A percentile compares a stretch with the other conserved stretches of the same genome.
These are phyloP conservation scores for Metschnikowia gruessii DNA, from an alignment of 805 yeast species.

Conservation along the genomic window DNA sequence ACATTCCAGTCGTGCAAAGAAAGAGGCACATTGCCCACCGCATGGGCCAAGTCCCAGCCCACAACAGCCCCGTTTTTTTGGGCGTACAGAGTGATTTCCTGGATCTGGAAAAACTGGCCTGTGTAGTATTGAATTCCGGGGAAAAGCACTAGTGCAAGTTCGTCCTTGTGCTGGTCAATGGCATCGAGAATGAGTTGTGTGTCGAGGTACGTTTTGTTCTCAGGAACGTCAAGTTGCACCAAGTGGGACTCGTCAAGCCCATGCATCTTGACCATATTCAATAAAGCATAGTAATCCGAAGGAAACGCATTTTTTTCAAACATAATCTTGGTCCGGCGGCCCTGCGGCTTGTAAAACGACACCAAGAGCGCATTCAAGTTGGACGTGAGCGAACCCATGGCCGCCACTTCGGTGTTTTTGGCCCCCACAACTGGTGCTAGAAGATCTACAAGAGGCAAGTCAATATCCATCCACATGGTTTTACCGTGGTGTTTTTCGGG, in stretches of 20 bases:
- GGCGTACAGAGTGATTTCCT: constrained; percentile 61
- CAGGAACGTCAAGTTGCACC: constrained; percentile 61
- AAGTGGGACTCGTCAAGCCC: constrained; percentile 52
- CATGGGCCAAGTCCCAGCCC: constrained; percentile 97
- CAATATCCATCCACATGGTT: constrained; percentile 82
- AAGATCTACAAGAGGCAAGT: constrained; percentile 67
- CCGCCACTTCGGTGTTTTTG: constrained; percentile 69
- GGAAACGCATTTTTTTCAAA: constrained; percentile 91
- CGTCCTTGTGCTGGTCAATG: constrained; percentile 55
- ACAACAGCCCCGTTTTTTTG: constrained; percentile 52
- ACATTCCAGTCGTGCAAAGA: constrained; percentile 82
- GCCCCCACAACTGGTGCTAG: constrained; percentile 80
- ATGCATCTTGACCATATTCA: constrained; percentile 64
- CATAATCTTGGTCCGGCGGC: constrained; percentile 60
- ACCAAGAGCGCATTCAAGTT: constrained; percentile 73
- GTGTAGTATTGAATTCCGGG: constrained; percentile 92
- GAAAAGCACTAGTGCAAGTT: constrained; percentile 69
- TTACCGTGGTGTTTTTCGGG: constrained; percentile 41
- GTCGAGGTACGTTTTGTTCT: constrained; percentile 52
- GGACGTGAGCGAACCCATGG: constrained; percentile 82
- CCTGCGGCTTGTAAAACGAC: constrained; percentile 70
- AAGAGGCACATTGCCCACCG: constrained; percentile 81
- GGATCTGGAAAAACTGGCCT: constrained; percentile 82
- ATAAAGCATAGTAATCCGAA: constrained; percentile 84
- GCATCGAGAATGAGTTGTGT: constrained; percentile 60